Percentiles rank a stretch among this genome's conserved stretches.
Evolutionary conservation across 139 green algal genomes (phyloP).

Genomic region (Volvox reticuliferus): DNA sequence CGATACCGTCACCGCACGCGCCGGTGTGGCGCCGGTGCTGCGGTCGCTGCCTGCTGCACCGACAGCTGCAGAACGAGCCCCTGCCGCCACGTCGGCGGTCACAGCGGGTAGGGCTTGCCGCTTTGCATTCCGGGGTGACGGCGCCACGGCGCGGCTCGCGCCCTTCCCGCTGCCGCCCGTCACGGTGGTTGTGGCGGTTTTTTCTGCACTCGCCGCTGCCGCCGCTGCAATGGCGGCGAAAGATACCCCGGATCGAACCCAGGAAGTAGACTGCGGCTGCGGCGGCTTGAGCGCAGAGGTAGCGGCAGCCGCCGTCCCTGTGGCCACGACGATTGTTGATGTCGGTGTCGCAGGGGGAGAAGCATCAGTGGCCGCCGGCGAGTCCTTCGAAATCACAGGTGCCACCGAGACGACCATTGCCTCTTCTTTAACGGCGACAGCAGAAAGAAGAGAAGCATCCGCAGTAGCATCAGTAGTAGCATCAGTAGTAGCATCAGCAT

Average conservation of each 20-base stretch:
- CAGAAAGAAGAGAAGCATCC: background rate
- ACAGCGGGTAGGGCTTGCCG: background rate
- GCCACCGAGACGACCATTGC: too few relatives aligned
- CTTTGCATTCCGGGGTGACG: background rate
- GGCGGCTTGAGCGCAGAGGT: background rate
- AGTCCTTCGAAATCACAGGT: too few relatives aligned
- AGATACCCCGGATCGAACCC: background rate
- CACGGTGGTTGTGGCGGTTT: too few relatives aligned
- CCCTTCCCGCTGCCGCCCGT: too few relatives aligned
- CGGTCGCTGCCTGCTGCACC: background rate
- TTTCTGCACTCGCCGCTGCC: background rate
- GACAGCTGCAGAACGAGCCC: background rate
- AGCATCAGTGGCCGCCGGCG: background rate
- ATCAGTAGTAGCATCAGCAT: too few relatives aligned
- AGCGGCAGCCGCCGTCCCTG: background rate
- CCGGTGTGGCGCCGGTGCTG: background rate
- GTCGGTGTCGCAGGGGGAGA: background rate
- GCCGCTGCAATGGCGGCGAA: slow-evolving; percentile 31
- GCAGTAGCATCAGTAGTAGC: background rate
- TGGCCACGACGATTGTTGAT: background rate
- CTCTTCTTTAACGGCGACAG: too few relatives aligned
- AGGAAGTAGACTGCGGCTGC: background rate
- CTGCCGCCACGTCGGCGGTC: too few relatives aligned
- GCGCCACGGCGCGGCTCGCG: background rate
- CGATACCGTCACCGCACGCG: background rate